Conservation (phyloP, 768 basidiomycete species). For the Xanthoconium stramineum region DNA sequence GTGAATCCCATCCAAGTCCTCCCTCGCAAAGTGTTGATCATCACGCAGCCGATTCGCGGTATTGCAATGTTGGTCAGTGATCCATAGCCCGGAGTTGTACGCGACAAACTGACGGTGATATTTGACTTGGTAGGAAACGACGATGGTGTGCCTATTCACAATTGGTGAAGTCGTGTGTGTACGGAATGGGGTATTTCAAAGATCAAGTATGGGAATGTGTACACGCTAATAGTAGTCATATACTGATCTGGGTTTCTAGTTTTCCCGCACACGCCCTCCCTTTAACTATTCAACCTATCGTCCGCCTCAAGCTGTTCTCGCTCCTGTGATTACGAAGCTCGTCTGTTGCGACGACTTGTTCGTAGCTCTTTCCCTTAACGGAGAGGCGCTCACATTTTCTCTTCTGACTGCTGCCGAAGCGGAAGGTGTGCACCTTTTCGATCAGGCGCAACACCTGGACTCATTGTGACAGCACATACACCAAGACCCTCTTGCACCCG, state of each 20-base stretch:
- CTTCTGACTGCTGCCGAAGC: constrained; percentile 37
- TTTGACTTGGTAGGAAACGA: constrained; percentile 62
- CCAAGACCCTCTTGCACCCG: constrained; percentile 43
- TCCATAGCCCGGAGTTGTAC: not conserved
- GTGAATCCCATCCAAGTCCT: constrained; percentile 71
- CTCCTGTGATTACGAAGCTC: constrained; percentile 74
- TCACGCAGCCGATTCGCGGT: constrained; percentile 65
- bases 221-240: not conserved
- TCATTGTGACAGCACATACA: constrained; percentile 2
- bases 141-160: constrained; percentile 75
- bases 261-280: constrained; percentile 81
- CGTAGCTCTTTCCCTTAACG: constrained; percentile 77
- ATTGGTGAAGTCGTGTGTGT: constrained; percentile 81
- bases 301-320: constrained; percentile 71
- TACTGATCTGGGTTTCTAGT: constrained; percentile 30
- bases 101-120: not conserved
- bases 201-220: constrained; percentile 52
- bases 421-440: constrained; percentile 40
- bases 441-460: constrained; percentile 17
- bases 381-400: constrained; percentile 88
- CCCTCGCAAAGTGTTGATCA: constrained; percentile 78
- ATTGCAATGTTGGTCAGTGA: constrained; percentile 69
- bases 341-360: constrained; percentile 76
- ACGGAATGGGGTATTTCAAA: constrained; percentile 74
- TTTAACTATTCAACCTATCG: constrained; percentile 74